phyloP scores from a whole-genome alignment of 2,329 filamentous ascomycete species.

The Alternaria rosae region DNA sequence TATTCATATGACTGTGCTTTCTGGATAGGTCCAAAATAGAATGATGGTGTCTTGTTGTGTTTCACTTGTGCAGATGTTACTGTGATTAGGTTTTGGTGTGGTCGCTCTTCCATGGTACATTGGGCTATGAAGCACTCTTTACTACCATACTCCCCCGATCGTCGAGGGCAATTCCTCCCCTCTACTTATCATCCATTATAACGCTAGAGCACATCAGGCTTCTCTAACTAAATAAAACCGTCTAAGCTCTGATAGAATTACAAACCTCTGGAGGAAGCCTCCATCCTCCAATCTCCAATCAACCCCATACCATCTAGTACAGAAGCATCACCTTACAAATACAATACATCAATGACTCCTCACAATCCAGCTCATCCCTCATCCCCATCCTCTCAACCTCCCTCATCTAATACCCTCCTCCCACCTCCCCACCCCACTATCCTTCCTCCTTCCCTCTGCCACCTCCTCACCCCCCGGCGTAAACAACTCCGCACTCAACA shows the following conservation, averaged over 20 bases:
- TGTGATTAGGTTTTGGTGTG: not conserved
- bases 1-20: constrained; percentile 1
- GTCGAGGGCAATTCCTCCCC: not conserved
- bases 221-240: not conserved
- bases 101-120: not conserved
- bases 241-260: not conserved
- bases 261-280: too few relatives aligned
- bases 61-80: not conserved
- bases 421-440: constrained; percentile 32
- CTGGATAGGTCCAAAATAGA: not conserved
- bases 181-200: not conserved
- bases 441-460: constrained; percentile 13
- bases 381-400: not conserved
- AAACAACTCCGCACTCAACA: constrained; percentile 47
- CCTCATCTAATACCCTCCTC: constrained; percentile 29
- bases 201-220: not conserved
- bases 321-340: not conserved
- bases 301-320: not conserved
- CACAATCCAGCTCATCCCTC: not conserved
- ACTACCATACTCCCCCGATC: not conserved
- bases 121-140: not conserved
- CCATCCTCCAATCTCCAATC: too few relatives aligned
- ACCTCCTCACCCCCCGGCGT: constrained; percentile 32
- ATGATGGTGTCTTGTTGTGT: not conserved
- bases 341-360: not conserved